Evolutionary conservation across 257 asterid genomes (phyloP).

Genomic region (Vinca minor): DNA sequence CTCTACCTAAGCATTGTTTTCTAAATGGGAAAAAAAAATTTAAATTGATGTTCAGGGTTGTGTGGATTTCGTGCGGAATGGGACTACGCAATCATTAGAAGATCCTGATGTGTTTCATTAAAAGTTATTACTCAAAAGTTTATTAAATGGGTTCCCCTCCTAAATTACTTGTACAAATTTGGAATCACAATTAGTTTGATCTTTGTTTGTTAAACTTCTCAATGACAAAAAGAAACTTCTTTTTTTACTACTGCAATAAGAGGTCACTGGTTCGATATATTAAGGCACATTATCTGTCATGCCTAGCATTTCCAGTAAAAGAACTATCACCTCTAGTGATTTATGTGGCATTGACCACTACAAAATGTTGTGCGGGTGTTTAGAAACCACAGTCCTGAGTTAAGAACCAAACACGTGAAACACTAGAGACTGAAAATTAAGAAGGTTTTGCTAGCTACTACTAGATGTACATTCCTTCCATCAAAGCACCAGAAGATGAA

Average conservation of each 20-base stretch:
- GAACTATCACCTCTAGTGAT: background rate
- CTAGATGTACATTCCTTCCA: no score
- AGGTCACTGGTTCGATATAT: background rate
- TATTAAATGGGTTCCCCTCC: background rate
- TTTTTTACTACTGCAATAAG: no score
- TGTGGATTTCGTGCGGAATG: no score
- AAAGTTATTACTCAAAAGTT: background rate
- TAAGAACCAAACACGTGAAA: no score
- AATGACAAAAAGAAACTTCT: background rate
- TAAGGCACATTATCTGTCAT: background rate
- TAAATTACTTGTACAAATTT: background rate
- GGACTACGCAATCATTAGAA: background rate
- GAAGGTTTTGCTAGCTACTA: no score
- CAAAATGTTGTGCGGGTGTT: no score
- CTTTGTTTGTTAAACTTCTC: background rate
- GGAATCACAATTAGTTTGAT: background rate
- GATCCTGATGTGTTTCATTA: background rate
- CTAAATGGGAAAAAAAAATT: background rate
- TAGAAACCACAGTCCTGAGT: no score
- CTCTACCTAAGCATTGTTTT: background rate
- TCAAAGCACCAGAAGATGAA: no score
- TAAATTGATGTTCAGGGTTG: background rate
- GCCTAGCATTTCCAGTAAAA: background rate
- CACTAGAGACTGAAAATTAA: no score
- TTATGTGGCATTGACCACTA: no score